Evolutionary conservation across 257 asterid species (phyloP), one percentile per base, ranked within the genome.

Genomic region (Lycium ferocissimum): DNA sequence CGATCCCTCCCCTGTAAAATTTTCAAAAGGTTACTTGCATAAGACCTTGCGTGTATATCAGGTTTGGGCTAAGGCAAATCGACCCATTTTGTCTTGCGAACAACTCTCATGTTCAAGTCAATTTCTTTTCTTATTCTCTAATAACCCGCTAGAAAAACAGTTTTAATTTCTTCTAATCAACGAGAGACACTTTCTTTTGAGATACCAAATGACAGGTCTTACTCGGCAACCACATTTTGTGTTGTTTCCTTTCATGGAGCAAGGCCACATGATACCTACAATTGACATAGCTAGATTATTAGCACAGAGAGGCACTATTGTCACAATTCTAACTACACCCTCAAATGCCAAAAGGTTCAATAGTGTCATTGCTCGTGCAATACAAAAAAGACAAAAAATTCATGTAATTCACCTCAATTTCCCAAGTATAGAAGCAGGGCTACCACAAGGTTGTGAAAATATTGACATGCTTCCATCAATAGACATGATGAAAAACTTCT

Each of bases 201-300:
- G 33, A 26, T 26, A 26, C 33, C 33, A 26, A 26, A 26, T 26
- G 33, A 26, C 33, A 26, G 33, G 33, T 26, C 33, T 26, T 26
- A 26, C 33, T 26, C 33, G 33, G 40, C 86, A 85, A 66, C 84
- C 80, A 37, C 88, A 87, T 65, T 85, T 87, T 38, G 40, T 87
- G 22, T 35, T 87, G 67, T 35, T 87, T 14, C 90, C 88, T 56
- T 81, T 87, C 45, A 87, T 87, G 90, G 86, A 86, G 38, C 90
- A 67, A 8, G 88, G 88, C 5, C 90, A 87, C 6, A 85, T 33
- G 18, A 85, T 83, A 38, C 88, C 87, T 47, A 84, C 84, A 86
- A 84, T 81, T 12, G 89, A 87, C 80, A 53, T 81, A 5, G 87
- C 70, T 9, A 80, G 84, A 1, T 17, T 85, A 57, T 54, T 87